Evolutionary conservation across 495 filamentous ascomycete genomes (phyloP).

Genomic region (Daldinia concentrica): DNA sequence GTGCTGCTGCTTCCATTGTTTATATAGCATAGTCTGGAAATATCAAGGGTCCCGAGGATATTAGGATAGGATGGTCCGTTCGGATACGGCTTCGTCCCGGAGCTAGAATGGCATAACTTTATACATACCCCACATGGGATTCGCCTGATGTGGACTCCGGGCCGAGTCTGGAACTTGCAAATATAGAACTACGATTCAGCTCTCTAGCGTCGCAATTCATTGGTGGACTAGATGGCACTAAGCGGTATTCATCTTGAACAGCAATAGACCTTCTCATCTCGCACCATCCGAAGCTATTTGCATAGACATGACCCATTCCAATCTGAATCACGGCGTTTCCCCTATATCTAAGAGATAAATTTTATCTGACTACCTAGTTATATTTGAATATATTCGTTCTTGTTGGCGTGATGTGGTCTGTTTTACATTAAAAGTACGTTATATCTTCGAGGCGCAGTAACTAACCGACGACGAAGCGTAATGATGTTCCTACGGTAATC

Average conservation of each 20-base stretch:
- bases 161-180: background rate
- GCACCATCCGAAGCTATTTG: conserved; percentile 10
- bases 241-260: conserved; percentile 1
- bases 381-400: background rate
- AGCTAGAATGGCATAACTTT: conserved; percentile 20
- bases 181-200: conserved; percentile 4
- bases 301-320: conserved; percentile 19
- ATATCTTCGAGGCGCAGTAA: background rate
- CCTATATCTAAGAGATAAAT: background rate
- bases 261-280: background rate
- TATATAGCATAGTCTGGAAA: conserved; percentile 8
- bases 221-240: background rate
- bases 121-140: conserved; percentile 14
- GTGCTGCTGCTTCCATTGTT: conserved; percentile 7
- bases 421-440: background rate
- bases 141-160: background rate
- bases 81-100: conserved; percentile 22
- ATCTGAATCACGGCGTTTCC: background rate
- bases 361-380: background rate
- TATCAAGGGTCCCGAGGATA: background rate
- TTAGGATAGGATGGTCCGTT: background rate
- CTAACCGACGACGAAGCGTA: background rate
- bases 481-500: background rate
- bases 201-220: conserved; percentile 12
- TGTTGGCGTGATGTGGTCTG: background rate